Conservation (phyloP, 108 stramenopile species). For the Chaetoceros muelleri region DNA sequence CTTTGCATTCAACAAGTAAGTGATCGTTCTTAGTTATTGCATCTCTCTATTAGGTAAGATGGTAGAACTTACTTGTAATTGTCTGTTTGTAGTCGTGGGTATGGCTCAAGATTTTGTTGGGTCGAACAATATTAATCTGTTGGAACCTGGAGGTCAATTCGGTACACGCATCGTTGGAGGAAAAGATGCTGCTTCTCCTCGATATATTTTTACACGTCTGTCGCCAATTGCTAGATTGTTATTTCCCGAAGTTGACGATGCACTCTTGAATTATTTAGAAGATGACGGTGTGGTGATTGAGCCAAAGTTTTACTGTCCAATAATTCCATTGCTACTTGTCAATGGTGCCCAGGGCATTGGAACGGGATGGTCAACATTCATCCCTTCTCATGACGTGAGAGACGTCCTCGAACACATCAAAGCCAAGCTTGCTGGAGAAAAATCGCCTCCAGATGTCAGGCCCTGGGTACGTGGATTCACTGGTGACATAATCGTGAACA, state of each 20-base stretch:
- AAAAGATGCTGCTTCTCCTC: slow-evolving; percentile 82
- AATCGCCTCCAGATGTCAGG: slow-evolving; percentile 27
- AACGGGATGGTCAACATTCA: slow-evolving; percentile 87
- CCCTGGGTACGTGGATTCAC: slow-evolving; percentile 63
- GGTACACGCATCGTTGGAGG: slow-evolving; percentile 86
- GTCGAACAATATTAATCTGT: slow-evolving; percentile 84
- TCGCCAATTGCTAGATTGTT: slow-evolving; percentile 57
- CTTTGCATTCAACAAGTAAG: slow-evolving; percentile 83
- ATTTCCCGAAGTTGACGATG: slow-evolving; percentile 80
- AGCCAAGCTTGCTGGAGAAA: slow-evolving; percentile 40
- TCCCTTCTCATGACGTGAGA: slow-evolving; percentile 77
- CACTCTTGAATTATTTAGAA: slow-evolving; percentile 57
- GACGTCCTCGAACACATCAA: slow-evolving; percentile 74
- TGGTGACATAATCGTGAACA: slow-evolving; percentile 38
- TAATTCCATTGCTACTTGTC: slow-evolving; percentile 77
- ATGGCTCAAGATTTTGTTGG: slow-evolving; percentile 96
- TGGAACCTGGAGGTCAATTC: slow-evolving; percentile 86
- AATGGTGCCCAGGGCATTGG: slow-evolving; percentile 94
- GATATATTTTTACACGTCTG: slow-evolving; percentile 89
- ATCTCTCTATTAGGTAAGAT: not conserved
- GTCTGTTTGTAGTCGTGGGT: slow-evolving; percentile 44
- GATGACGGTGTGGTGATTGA: slow-evolving; percentile 86
- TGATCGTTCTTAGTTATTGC: not conserved
- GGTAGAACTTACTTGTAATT: not conserved
- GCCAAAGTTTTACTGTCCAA: slow-evolving; percentile 72